These are phyloP conservation scores for Micractinium conductrix DNA, from an alignment of 139 green algal species.

Conservation along the genomic window DNA sequence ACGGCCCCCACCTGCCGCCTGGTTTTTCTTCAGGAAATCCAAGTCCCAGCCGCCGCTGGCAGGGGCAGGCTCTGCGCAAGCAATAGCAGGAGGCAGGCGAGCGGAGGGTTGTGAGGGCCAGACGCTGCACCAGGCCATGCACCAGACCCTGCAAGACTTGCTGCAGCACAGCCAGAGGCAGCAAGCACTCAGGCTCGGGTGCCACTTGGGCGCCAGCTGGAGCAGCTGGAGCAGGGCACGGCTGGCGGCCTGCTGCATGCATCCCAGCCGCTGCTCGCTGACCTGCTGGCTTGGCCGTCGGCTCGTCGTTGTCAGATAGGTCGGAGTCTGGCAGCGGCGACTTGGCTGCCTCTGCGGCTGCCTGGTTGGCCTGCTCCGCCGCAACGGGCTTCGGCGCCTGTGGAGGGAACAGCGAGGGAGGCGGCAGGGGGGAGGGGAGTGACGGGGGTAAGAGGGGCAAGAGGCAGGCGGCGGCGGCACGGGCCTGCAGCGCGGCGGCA, in stretches of 20 bases:
- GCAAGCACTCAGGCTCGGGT: not conserved
- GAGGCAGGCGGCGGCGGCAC: too few relatives aligned
- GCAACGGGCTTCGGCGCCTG: not conserved
- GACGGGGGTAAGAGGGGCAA: too few relatives aligned
- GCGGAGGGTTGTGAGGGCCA: too few relatives aligned
- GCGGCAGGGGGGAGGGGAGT: too few relatives aligned
- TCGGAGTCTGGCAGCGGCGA: slow-evolving; percentile 38
- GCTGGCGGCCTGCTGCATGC: not conserved
- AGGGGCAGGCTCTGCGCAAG: not conserved
- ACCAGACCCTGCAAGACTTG: too few relatives aligned
- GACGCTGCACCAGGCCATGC: too few relatives aligned
- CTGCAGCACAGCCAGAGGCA: not conserved
- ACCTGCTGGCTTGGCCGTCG: not conserved
- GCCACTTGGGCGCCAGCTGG: too few relatives aligned
- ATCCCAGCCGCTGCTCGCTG: not conserved
- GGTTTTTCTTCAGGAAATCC: slow-evolving; percentile 35
- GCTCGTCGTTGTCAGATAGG: slow-evolving; percentile 15
- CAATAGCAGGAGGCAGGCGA: too few relatives aligned
- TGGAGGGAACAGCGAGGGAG: too few relatives aligned
- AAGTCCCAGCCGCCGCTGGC: slow-evolving; percentile 30
- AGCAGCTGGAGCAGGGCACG: not conserved
- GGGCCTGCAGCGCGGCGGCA: not conserved
- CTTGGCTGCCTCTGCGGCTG: slow-evolving; percentile 37
- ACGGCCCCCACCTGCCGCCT: not conserved
- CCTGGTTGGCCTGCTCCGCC: slow-evolving; percentile 29